phyloP scores from a whole-genome alignment of 208 protist genomes.

The Herpetomonas samuelpessoai region DNA sequence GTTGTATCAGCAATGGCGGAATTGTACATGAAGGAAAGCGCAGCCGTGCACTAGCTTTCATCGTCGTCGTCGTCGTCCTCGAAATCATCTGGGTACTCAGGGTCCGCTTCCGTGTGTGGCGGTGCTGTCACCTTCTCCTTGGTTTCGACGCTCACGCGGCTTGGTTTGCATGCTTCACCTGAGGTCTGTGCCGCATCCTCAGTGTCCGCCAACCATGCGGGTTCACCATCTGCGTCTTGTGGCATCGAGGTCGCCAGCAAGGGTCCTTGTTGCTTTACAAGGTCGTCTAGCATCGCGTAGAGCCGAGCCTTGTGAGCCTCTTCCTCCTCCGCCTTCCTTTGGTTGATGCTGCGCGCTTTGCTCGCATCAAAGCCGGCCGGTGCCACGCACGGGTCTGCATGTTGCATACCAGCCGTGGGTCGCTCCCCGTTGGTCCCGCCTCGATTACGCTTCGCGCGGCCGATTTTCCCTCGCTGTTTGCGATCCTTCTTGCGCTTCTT shows the following conservation, averaged over 20 bases:
- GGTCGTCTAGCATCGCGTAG: background rate
- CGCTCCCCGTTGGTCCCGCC: no score
- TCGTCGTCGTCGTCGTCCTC: slow-evolving; percentile 20
- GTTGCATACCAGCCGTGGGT: background rate
- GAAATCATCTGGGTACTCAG: slow-evolving; percentile 53
- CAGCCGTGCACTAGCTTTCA: background rate
- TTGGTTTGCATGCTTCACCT: background rate
- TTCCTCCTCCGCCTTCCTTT: background rate
- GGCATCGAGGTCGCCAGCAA: no score
- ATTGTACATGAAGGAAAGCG: background rate
- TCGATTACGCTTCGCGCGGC: no score
- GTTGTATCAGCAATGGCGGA: background rate
- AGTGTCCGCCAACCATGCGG: slow-evolving; percentile 22
- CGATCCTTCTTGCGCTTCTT: background rate
- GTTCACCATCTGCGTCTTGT: slow-evolving; percentile 1
- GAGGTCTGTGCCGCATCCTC: background rate
- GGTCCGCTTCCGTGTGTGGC: no score
- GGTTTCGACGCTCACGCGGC: no score
- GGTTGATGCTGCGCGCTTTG: background rate
- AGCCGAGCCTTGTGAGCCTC: background rate
- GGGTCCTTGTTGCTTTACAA: background rate
- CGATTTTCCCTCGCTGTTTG: background rate
- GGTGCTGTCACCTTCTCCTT: no score
- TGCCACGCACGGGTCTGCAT: background rate
- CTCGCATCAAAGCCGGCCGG: slow-evolving; percentile 4